Conservation (phyloP, 2,329 filamentous ascomycete species). For the Macrophomina phaseolina region DNA sequence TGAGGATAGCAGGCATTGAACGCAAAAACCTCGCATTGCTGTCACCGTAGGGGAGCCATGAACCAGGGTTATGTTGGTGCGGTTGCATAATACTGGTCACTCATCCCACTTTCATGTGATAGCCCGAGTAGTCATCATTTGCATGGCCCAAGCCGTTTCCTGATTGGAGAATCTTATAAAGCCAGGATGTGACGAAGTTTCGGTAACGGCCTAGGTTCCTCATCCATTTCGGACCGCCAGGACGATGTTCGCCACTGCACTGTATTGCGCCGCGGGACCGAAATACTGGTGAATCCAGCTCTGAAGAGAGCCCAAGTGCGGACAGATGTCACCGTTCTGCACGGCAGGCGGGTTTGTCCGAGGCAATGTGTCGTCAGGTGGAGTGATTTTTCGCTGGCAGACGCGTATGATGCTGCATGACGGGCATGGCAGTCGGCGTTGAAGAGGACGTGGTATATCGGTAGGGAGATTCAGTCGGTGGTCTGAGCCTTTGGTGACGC, state of each 20-base stretch:
- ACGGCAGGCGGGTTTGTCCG: not conserved
- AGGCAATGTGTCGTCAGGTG: not conserved
- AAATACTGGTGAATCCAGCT: not conserved
- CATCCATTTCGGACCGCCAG: not conserved
- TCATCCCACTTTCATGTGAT: constrained; percentile 23
- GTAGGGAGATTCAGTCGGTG: constrained; percentile 5
- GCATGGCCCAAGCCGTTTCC: not conserved
- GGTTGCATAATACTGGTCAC: not conserved
- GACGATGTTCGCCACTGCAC: constrained; percentile 10
- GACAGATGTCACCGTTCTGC: not conserved
- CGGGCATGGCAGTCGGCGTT: constrained; percentile 4
- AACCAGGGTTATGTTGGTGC: not conserved
- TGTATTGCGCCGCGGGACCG: not conserved
- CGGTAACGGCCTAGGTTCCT: not conserved
- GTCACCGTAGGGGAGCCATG: not conserved
- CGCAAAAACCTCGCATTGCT: too few species aligned
- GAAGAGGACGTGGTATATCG: not conserved
- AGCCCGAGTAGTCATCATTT: not conserved
- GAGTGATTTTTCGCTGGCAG: not conserved
- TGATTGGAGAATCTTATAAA: not conserved
- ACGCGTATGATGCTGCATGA: constrained; percentile 16
- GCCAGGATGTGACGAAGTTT: not conserved
- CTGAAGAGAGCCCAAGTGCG: not conserved
- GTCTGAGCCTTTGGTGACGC: constrained; percentile 6
- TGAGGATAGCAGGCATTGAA: too few species aligned